These are phyloP conservation scores for Solanum etuberosum DNA, from an alignment of 257 asterid species.

Conservation along the genomic window DNA sequence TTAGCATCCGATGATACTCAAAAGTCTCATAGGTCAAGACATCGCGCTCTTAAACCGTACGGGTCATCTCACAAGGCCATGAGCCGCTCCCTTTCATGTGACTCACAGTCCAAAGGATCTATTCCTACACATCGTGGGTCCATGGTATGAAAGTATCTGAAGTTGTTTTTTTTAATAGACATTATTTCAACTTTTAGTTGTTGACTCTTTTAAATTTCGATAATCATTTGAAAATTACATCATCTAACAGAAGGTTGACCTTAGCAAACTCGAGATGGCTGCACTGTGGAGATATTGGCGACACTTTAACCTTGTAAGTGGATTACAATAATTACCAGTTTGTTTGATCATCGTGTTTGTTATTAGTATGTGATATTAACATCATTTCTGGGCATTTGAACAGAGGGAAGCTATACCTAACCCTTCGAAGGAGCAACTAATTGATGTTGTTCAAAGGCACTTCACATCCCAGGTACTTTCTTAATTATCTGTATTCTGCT, in stretches of 20 bases:
- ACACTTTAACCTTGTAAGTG: slow-evolving; percentile 84
- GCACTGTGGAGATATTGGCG: slow-evolving; percentile 80
- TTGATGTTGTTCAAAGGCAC: slow-evolving; percentile 88
- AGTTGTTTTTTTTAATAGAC: neutral
- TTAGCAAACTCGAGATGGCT: slow-evolving; percentile 79
- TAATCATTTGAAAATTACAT: neutral
- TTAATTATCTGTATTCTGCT: neutral
- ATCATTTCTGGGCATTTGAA: neutral
- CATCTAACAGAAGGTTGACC: slow-evolving; percentile 57
- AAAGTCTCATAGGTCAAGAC: slow-evolving; percentile 66
- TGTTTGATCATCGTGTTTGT: neutral
- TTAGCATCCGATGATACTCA: slow-evolving; percentile 74
- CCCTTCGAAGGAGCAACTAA: slow-evolving; percentile 77
- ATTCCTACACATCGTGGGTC: slow-evolving; percentile 36
- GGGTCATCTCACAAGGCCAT: slow-evolving; percentile 44
- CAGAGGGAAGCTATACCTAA: slow-evolving; percentile 71
- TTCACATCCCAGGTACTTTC: slow-evolving; percentile 68
- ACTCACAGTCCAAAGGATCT: slow-evolving; percentile 64
- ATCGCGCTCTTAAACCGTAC: slow-evolving; percentile 44
- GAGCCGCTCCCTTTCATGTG: slow-evolving; percentile 53
- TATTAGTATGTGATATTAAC: neutral
- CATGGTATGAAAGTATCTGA: slow-evolving; percentile 25
- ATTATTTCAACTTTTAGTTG: neutral
- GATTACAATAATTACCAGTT: neutral
- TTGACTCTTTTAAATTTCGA: neutral